phyloP scores from a whole-genome alignment of 225 moss, liverwort and hornwort species.

The Takakia lepidozioides region DNA sequence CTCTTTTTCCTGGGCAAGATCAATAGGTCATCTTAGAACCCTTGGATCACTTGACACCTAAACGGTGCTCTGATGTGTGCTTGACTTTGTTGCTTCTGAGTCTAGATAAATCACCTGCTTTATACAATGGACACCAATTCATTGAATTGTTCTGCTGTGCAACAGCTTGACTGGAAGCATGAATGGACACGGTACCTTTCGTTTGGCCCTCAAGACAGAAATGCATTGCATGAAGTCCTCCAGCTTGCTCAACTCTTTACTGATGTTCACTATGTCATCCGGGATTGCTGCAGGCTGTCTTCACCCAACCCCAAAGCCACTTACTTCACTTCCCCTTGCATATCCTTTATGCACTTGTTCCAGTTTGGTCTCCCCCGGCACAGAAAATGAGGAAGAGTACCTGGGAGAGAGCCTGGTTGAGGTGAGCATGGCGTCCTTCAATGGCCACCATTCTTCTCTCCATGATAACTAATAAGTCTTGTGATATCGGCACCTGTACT shows the following conservation, averaged over 20 bases:
- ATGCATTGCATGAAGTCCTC: conserved; percentile 75
- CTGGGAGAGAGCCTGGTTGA: conserved; percentile 66
- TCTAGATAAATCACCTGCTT: too few species aligned
- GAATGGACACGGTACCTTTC: conserved; percentile 42
- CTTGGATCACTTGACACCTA: too few species aligned
- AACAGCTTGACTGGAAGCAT: too few species aligned
- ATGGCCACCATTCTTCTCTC: conserved; percentile 74
- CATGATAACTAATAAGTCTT: conserved; percentile 72
- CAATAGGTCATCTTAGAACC: conserved; percentile 1
- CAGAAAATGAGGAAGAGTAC: conserved; percentile 22
- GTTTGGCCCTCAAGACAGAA: conserved; percentile 59
- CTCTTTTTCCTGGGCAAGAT: conserved; percentile 56
- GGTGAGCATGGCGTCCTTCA: conserved; percentile 77
- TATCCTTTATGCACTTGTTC: not conserved
- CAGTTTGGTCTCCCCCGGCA: too few species aligned
- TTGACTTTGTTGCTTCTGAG: too few species aligned
- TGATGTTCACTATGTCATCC: conserved; percentile 71
- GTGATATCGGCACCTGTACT: conserved; percentile 63
- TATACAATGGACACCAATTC: too few species aligned
- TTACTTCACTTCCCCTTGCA: conserved; percentile 1
- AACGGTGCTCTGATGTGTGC: too few species aligned
- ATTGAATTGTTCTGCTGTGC: too few species aligned
- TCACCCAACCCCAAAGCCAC: conserved; percentile 33
- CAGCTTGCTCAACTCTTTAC: conserved; percentile 92
- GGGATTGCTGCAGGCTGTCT: conserved; percentile 89